Conservation (phyloP, 148 eudicot genomes). For the Vaccinium myrtillus region DNA sequence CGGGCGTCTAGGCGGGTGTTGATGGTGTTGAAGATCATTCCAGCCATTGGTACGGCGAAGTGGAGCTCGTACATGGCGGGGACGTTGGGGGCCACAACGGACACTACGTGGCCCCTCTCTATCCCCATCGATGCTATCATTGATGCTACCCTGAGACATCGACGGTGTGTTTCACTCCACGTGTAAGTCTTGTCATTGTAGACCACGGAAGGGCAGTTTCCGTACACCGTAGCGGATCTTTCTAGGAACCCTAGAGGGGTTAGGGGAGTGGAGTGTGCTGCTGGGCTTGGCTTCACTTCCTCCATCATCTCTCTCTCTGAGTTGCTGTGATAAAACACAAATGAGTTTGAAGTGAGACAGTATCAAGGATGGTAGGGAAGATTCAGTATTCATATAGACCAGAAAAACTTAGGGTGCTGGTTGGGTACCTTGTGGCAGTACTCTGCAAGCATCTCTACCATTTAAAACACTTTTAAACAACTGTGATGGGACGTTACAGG, state of each 20-base stretch:
- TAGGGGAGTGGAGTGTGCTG: slow-evolving; percentile 55
- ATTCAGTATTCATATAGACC: too few relatives aligned
- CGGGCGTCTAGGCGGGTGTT: slow-evolving; percentile 45
- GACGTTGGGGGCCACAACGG: slow-evolving; percentile 49
- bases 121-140: slow-evolving; percentile 32
- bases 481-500: too few relatives aligned
- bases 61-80: slow-evolving; percentile 57
- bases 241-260: slow-evolving; percentile 63
- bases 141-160: slow-evolving; percentile 58
- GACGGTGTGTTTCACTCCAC: slow-evolving; percentile 54
- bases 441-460: too few relatives aligned
- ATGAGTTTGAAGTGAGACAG: too few relatives aligned
- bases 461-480: too few relatives aligned
- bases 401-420: too few relatives aligned
- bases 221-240: slow-evolving; percentile 61
- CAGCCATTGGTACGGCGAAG: slow-evolving; percentile 47
- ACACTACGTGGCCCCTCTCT: slow-evolving; percentile 33
- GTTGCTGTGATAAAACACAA: too few relatives aligned
- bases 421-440: too few relatives aligned
- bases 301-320: slow-evolving; percentile 38
- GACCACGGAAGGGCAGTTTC: slow-evolving; percentile 52
- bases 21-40: slow-evolving; percentile 39
- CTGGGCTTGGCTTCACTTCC: slow-evolving; percentile 39
- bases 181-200: slow-evolving; percentile 48
- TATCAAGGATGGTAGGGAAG: too few relatives aligned